Base-by-base conservation (phyloP, 257 asterid genomes). In the Eustoma russellianum region DNA sequence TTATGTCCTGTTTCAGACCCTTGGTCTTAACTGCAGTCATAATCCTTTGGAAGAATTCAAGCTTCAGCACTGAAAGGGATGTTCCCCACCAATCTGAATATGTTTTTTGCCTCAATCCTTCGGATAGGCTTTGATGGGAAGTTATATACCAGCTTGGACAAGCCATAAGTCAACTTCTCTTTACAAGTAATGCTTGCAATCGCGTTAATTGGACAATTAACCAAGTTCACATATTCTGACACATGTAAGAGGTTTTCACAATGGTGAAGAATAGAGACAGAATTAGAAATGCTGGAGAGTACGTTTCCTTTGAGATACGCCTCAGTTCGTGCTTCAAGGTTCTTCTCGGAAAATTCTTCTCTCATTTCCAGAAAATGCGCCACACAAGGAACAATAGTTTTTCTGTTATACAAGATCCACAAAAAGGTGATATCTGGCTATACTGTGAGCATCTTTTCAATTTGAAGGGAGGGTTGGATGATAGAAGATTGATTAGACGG, bases 31-130 rank as follows among this genome's bases (percentile, higher is more conserved):
- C 82, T 2, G 94, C 87, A 1, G 85, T 67, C 3, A 90, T 13
- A 48, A 90, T 95, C 60, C 92, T 77, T 16, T 75, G 83, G 41
- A 90, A 90, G 56, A 80, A 80, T 60, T 86, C 98, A 3, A 90
- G 95, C 66, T 56, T 80, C 65, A 90, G 63, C 68, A 66, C 48
- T 0, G 79, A 38, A 13, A 90, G 79, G 1, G 82, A 74, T 63
- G 82, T 83, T 30, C 98, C 98, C 98, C 98, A 86, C 94, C 94
- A 90, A 66, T 82, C 86, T 19, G 68, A 46, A 0, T 88, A 79
- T 0, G n/a, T 69, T 73, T 53, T 90, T 96, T 7, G 81, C 50
- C 41, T 79, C 95, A 6, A 63, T 19, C 15, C 57, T 67, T n/a
- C 18, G 34, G 50, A 58, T 41, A 8, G 75, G 67, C 46, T 84